These are phyloP conservation scores for Candida verbasci DNA, from an alignment of 805 yeast genomes.

Conservation along the genomic window DNA sequence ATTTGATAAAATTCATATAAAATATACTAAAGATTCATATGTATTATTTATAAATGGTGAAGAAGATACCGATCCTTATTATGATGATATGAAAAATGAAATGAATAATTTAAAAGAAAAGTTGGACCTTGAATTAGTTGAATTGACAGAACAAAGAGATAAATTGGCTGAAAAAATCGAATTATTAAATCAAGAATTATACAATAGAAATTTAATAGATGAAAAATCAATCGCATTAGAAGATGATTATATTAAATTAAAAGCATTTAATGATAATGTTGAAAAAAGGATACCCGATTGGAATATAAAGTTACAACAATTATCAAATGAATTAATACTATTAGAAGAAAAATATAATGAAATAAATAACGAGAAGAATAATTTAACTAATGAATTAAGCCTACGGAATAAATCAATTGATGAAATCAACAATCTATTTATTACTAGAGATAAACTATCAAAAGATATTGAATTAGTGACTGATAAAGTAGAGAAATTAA, in stretches of 20 bases:
- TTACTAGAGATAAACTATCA: constrained; percentile 56
- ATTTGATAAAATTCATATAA: constrained; percentile 49
- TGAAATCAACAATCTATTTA: constrained; percentile 59
- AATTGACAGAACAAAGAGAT: constrained; percentile 27
- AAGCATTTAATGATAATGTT: constrained; percentile 67
- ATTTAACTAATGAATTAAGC: constrained; percentile 38
- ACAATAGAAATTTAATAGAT: constrained; percentile 44
- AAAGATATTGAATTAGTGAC: constrained; percentile 45
- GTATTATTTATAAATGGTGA: constrained; percentile 64
- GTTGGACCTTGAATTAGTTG: constrained; percentile 35
- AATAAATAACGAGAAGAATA: constrained; percentile 21
- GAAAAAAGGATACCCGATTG: constrained; percentile 62
- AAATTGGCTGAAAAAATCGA: constrained; percentile 32
- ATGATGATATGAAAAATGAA: constrained; percentile 51
- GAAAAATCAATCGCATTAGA: constrained; percentile 61
- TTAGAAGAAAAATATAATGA: constrained; percentile 12
- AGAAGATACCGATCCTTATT: constrained; percentile 48
- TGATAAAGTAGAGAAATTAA: constrained; percentile 42
- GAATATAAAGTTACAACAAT: constrained; percentile 43
- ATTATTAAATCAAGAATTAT: constrained; percentile 39
- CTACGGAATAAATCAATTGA: constrained; percentile 57
- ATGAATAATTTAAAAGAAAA: constrained; percentile 49
- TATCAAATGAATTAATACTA: constrained; percentile 17
- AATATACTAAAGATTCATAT: constrained; percentile 65
- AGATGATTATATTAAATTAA: constrained; percentile 65